Percentiles rank a stretch among this genome's conserved stretches.
Evolutionary conservation across 1,284 basidiomycete genomes (phyloP).

Genomic region (Apiotrichum veenhuisii): DNA sequence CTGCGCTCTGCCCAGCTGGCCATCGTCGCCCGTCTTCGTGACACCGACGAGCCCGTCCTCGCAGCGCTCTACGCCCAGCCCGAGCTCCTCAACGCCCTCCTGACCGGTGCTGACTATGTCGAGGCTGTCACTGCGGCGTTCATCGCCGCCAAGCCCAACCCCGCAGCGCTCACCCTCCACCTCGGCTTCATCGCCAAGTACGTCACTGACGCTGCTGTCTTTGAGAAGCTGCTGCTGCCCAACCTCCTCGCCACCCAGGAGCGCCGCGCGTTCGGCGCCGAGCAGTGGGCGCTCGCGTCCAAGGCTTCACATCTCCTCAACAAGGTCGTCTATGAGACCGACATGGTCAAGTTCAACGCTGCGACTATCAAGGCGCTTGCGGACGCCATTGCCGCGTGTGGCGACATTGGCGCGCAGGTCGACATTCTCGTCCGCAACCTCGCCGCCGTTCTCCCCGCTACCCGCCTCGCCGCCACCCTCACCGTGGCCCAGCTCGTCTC

Average conservation of each 20-base stretch:
- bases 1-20: slow-evolving; percentile 35
- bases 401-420: slow-evolving; percentile 17
- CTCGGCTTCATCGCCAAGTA: slow-evolving; percentile 60
- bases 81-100: slow-evolving; percentile 53
- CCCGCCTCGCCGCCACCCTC: slow-evolving; percentile 16
- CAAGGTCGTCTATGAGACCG: slow-evolving; percentile 7
- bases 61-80: slow-evolving; percentile 62
- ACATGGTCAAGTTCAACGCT: slow-evolving; percentile 16
- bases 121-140: slow-evolving; percentile 55
- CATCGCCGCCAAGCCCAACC: slow-evolving; percentile 42
- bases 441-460: background rate
- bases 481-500: slow-evolving; percentile 19
- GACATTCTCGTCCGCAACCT: slow-evolving; percentile 14
- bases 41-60: slow-evolving; percentile 61
- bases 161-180: slow-evolving; percentile 55
- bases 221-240: slow-evolving; percentile 65
- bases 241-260: slow-evolving; percentile 69
- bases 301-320: slow-evolving; percentile 13
- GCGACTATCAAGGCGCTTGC: slow-evolving; percentile 14
- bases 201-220: slow-evolving; percentile 51
- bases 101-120: slow-evolving; percentile 54
- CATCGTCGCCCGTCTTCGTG: slow-evolving; percentile 60
- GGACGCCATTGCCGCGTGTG: slow-evolving; percentile 11
- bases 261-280: slow-evolving; percentile 59
- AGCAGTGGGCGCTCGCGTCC: slow-evolving; percentile 56